Evolutionary conservation across 345 rosid genomes (phyloP).

Genomic region (Lenwebbia sp.): DNA sequence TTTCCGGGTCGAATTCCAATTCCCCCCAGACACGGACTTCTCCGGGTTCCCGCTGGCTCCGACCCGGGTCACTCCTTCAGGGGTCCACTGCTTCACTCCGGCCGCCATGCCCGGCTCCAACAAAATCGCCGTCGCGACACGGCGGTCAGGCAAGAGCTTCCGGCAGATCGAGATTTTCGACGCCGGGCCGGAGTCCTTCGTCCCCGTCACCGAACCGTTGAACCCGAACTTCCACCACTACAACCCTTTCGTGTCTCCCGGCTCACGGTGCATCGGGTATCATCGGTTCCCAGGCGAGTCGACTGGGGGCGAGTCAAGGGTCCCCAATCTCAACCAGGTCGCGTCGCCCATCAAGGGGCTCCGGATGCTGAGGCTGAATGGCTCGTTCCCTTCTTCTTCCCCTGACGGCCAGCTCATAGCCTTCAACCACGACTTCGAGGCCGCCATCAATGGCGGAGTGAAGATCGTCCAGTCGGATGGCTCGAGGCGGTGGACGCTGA

Average conservation of each 20-base stretch:
- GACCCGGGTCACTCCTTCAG: constrained; percentile 64
- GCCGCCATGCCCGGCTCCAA: constrained; percentile 52
- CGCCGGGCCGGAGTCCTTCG: constrained; percentile 24
- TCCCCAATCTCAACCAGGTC: constrained; percentile 64
- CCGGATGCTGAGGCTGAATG: constrained; percentile 52
- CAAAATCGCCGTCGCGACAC: constrained; percentile 62
- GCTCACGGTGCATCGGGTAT: constrained; percentile 47
- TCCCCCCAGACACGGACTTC: constrained; percentile 3
- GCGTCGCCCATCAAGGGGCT: constrained; percentile 41
- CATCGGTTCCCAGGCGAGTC: constrained; percentile 80
- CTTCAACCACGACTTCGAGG: constrained; percentile 31
- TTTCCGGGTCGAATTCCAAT: constrained; percentile 30
- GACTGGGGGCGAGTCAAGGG: constrained; percentile 24
- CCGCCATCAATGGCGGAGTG: constrained; percentile 35
- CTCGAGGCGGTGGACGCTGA: constrained; percentile 61
- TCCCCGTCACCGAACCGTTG: constrained; percentile 32
- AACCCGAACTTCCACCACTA: constrained; percentile 71
- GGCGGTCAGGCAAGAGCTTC: constrained; percentile 27
- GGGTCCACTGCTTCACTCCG: constrained; percentile 89
- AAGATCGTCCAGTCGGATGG: constrained; percentile 58
- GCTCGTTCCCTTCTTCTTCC: constrained; percentile 60
- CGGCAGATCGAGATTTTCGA: constrained; percentile 77
- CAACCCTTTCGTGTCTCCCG: constrained; percentile 61
- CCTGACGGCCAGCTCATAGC: constrained; percentile 51
- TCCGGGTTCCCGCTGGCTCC: constrained; percentile 21